A percentile compares a stretch with the other conserved stretches of the same genome.
Evolutionary conservation across 208 protist species (phyloP).

Genomic region (Naegleria gruberi): DNA sequence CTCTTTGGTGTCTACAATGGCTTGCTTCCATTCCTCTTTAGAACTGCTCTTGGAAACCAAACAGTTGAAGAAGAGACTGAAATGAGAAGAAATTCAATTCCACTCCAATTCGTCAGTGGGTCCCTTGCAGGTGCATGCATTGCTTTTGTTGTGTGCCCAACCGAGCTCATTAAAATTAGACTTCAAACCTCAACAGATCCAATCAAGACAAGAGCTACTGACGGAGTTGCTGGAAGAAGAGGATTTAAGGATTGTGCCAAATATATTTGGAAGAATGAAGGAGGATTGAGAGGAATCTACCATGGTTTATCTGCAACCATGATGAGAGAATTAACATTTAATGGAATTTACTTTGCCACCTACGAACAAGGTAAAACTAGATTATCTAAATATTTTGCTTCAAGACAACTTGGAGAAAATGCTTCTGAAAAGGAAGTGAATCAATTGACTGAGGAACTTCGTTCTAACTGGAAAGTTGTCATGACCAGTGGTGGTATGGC

Average conservation of each 20-base stretch:
- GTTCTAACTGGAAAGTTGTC: not conserved
- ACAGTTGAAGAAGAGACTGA: not conserved
- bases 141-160: not conserved
- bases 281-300: not conserved
- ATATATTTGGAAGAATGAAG: not conserved
- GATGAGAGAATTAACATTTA: not conserved
- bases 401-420: not conserved
- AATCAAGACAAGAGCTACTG: not conserved
- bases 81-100: not conserved
- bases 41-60: not conserved
- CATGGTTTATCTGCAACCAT: not conserved
- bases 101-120: not conserved
- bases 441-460: not conserved
- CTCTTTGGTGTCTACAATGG: not conserved
- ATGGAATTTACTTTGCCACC: not conserved
- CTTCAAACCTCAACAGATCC: not conserved
- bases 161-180: not conserved
- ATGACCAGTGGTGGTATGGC: not conserved
- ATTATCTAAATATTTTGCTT: not conserved
- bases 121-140: not conserved
- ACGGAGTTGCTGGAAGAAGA: not conserved
- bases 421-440: not conserved
- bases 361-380: not conserved
- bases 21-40: not conserved
- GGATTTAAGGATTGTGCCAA: not conserved